phyloP scores from a whole-genome alignment of 345 rosid genomes.

The Eucalyptus pumila region DNA sequence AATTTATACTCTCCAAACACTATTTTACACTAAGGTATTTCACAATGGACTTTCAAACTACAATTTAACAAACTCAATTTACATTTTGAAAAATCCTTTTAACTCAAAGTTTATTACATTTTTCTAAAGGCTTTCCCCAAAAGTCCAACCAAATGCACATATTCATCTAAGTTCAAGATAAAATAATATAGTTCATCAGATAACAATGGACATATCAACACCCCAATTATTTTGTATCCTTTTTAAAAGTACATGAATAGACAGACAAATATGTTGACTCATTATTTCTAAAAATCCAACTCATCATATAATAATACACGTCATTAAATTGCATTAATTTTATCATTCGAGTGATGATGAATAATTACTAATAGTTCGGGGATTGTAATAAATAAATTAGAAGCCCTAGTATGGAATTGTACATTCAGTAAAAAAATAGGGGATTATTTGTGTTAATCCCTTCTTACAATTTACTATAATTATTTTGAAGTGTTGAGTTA shows the following conservation, averaged over 20 bases:
- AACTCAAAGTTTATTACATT: too few relatives aligned
- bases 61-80: too few relatives aligned
- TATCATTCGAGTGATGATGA: accelerated
- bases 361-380: accelerated
- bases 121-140: too few relatives aligned
- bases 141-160: too few relatives aligned
- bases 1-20: too few relatives aligned
- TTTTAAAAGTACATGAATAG: not conserved
- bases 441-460: not conserved
- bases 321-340: not conserved
- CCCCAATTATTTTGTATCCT: not conserved
- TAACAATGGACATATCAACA: accelerated
- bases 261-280: not conserved
- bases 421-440: accelerated
- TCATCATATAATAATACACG: accelerated
- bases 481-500: not conserved
- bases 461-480: not conserved
- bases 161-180: too few relatives aligned
- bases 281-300: not conserved
- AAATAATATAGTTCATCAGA: accelerated
- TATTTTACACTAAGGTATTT: too few relatives aligned
- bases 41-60: too few relatives aligned
- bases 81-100: too few relatives aligned
- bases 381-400: not conserved
- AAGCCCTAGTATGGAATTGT: accelerated